phyloP scores from a whole-genome alignment of 1,284 basidiomycete species.

The Cutaneotrichosporon sp. region DNA sequence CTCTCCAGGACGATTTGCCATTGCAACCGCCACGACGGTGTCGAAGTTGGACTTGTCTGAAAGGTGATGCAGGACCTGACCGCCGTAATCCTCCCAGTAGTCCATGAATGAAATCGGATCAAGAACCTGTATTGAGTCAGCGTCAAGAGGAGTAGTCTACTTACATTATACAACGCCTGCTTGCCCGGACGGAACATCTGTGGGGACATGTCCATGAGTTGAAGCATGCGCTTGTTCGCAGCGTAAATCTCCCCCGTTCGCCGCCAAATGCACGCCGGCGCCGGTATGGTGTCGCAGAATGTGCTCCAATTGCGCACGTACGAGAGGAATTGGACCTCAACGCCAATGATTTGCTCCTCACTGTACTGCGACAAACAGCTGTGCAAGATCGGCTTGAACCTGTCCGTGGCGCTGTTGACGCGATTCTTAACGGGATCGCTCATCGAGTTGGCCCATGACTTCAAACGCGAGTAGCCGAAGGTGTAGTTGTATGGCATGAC shows the following conservation, averaged over 20 bases:
- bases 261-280: constrained; percentile 13
- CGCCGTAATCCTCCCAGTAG: constrained; percentile 19
- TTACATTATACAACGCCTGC: constrained; percentile 13
- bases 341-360: constrained; percentile 13
- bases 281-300: constrained; percentile 14
- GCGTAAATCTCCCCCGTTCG: constrained; percentile 16
- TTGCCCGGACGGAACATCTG: constrained; percentile 9
- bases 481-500: constrained; percentile 13
- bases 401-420: constrained; percentile 10
- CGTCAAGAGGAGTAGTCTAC: neutral
- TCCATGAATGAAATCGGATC: constrained; percentile 14
- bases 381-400: constrained; percentile 20
- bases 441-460: constrained; percentile 10
- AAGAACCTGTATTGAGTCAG: constrained; percentile 10
- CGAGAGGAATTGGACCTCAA: constrained; percentile 17
- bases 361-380: constrained; percentile 14
- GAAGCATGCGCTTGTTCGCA: constrained; percentile 15
- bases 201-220: constrained; percentile 9
- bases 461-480: constrained; percentile 18
- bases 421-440: constrained; percentile 9
- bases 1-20: constrained; percentile 4
- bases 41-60: constrained; percentile 13
- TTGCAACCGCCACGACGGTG: constrained; percentile 5
- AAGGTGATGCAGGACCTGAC: constrained; percentile 16
- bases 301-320: constrained; percentile 14